Conservation (phyloP, 352 stramenopile genomes). For the Albugo candida region DNA sequence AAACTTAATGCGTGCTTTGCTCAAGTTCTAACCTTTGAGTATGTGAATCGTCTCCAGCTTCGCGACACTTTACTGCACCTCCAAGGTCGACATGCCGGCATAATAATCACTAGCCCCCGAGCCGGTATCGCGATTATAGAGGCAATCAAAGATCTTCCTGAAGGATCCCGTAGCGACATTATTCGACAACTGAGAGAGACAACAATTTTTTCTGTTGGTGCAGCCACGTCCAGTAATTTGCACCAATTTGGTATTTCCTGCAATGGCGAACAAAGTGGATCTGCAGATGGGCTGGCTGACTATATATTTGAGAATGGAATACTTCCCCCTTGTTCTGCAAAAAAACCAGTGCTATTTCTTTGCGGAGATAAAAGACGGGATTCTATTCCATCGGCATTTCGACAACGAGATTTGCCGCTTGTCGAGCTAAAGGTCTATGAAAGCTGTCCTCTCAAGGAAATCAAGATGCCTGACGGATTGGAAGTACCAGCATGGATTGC, state of each 20-base stretch:
- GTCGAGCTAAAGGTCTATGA: conserved; percentile 50
- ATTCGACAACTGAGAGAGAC: conserved; percentile 13
- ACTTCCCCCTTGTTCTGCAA: conserved; percentile 14
- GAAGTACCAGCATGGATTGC: conserved; percentile 35
- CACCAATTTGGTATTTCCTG: conserved; percentile 27
- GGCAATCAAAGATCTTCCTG: conserved; percentile 14
- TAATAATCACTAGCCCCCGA: conserved; percentile 62
- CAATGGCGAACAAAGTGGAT: conserved; percentile 44
- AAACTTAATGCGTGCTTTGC: conserved; percentile 21
- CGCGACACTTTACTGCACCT: conserved; percentile 19
- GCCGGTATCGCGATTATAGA: conserved; percentile 29
- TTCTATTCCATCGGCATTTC: conserved; percentile 42
- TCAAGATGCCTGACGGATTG: conserved; percentile 20
- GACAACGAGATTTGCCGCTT: conserved; percentile 16
- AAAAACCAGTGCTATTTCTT: conserved; percentile 48
- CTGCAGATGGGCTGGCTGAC: conserved; percentile 30
- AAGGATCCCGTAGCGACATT: conserved; percentile 3
- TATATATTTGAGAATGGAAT: conserved; percentile 13
- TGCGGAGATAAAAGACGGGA: conserved; percentile 55
- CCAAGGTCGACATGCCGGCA: conserved; percentile 19
- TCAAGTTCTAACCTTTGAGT: conserved; percentile 50
- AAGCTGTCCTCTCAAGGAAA: conserved; percentile 22
- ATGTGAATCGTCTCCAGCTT: conserved; percentile 26
- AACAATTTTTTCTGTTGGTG: conserved; percentile 41
- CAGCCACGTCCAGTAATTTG: conserved; percentile 40